These are phyloP conservation scores for Botrytis medusae DNA, from an alignment of 2,329 filamentous ascomycete species.

Conservation along the genomic window DNA sequence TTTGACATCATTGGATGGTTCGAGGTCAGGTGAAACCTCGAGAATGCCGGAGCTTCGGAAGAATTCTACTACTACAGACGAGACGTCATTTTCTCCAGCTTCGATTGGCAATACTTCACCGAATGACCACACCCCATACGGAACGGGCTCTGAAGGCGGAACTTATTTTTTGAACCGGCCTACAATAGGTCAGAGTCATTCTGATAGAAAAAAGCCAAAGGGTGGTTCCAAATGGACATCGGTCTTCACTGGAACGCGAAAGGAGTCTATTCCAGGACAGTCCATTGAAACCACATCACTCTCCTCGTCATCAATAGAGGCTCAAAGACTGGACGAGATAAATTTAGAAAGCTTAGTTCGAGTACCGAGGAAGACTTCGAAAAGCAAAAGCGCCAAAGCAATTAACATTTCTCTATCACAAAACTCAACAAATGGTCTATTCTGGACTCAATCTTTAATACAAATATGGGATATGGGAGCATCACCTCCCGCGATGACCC, in stretches of 20 bases:
- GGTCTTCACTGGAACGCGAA: constrained; percentile 35
- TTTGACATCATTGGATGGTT: constrained; percentile 25
- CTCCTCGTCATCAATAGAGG: constrained; percentile 41
- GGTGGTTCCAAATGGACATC: constrained; percentile 40
- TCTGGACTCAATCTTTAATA: constrained; percentile 44
- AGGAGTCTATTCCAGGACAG: constrained; percentile 30
- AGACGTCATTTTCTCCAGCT: constrained; percentile 27
- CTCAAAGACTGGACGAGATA: constrained; percentile 44
- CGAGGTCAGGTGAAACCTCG: constrained; percentile 21
- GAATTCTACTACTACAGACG: constrained; percentile 11
- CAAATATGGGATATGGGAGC: constrained; percentile 44
- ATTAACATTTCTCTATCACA: constrained; percentile 43
- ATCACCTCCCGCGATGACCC: constrained; percentile 41
- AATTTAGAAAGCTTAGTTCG: constrained; percentile 39
- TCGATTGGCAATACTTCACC: constrained; percentile 23
- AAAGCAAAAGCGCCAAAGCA: constrained; percentile 39
- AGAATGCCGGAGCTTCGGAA: constrained; percentile 15
- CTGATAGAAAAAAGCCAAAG: constrained; percentile 21
- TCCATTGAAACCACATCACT: constrained; percentile 43
- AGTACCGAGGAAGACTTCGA: constrained; percentile 34
- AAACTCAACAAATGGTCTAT: constrained; percentile 43
- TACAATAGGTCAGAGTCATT: constrained; percentile 7
- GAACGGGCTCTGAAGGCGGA: constrained; percentile 23
- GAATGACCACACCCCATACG: neutral
- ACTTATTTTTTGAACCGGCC: constrained; percentile 25